Base-by-base conservation (phyloP, 2,329 filamentous ascomycete genomes). In the Ustilaginoidea virens region DNA sequence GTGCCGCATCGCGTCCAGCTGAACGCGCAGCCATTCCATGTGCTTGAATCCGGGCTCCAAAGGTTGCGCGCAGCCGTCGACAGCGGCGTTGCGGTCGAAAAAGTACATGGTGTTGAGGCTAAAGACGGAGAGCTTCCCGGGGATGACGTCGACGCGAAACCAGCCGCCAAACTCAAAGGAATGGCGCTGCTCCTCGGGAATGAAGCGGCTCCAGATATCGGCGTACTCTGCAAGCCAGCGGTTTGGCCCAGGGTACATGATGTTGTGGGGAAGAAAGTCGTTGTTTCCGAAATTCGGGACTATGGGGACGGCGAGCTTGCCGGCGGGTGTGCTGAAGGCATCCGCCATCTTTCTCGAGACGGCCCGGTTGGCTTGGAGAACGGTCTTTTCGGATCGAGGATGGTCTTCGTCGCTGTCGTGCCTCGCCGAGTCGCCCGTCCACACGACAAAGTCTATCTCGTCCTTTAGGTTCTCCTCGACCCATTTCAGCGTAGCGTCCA, bases 101-200 rank as follows among this genome's bases (percentile, higher is more conserved):
- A 96, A 94, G 56, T 92, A 94, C 56, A 98, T 69, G 1, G 87
- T 94, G 53, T 98, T 98, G 40, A 98, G 58, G 52, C 86, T 94
- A 58, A 98, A 80, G 31, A 94, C 82, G 13, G 85, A 80, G 29
- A 98, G 65, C 43, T 75, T 74, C 37, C 76, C 65, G 1, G 87
- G 87, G 28, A 98, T 80, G 22, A 92, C 87, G 52, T 98, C 90
- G 29, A 82, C 76, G 39, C 77, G 82, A 55, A 90, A 98, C 83
- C 87, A 98, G 20, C 90, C 90, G 32, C 90, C 90, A 49, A 80
- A 78, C 41, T 81, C 72, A 49, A 98, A 98, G 5, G 80, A 76
- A 56, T 96, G 87, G 22, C 78, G 74, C 57, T 98, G 86, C 40
- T 74, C 79, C 56, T 94, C 83, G 1, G 90, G 90, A 35, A 98